Base-by-base conservation (phyloP, 345 rosid species). In the Lenwebbia sp. region DNA sequence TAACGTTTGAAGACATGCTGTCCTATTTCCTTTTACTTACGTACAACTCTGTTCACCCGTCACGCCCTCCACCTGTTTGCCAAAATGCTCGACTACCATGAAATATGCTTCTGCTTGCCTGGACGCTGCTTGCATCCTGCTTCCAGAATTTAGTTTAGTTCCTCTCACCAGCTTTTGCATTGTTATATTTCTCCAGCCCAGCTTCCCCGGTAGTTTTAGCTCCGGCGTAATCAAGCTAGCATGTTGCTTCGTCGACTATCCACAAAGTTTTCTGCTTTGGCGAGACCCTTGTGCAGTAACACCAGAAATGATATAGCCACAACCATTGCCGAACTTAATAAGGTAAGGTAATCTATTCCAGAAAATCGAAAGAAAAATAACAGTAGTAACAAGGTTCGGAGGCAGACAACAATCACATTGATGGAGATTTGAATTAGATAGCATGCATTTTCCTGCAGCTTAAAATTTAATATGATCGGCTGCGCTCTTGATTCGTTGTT, bases 251-350 rank as follows among this genome's bases (percentile, higher is more conserved):
- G 91, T 47, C 91, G 92, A 58, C 82, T 87, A 47, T 83, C 89
- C n/a, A n/a, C 12, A 3, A 62, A 87, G 70, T 33, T 90, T 75
- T 87, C 92, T 85, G 88, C 76, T 26, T 58, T 88, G 10, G 92
- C 90, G 86, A 92, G 93, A 88, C 87, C 84, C 25, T 91, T 90
- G 82, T 84, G 91, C 86, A 85, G 90, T 82, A 86, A 85, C 86
- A 78, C 85, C 37, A 54, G 84, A 74, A 37, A 58, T 86, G 93
- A 86, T 85, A 78, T 92, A 65, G 82, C 58, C 52, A 86, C 86
- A 58, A 70, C 84, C 86, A 88, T 92, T 84, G 81, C 91, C 25
- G 94, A 94, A 86, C 87, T 94, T 47, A 93, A 94, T 88, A 92
- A 92, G 95, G 94, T 93, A 57, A 75, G 82, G 17, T 25, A 40